Percentiles rank a stretch among this genome's conserved stretches.
phyloP scores from a whole-genome alignment of 805 yeast species.

The Teunomyces pallodes region DNA sequence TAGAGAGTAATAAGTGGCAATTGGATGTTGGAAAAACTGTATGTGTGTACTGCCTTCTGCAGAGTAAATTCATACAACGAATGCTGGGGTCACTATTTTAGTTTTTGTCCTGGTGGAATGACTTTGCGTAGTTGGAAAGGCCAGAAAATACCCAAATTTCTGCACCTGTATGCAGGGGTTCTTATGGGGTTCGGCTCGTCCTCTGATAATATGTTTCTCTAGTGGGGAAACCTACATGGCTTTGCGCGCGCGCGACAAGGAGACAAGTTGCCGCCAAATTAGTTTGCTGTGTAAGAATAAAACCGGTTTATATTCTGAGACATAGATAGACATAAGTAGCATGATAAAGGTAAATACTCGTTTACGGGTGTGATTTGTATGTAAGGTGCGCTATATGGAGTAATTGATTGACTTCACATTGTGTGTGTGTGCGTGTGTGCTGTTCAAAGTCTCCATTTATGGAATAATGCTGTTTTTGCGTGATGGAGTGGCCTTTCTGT shows the following conservation, averaged over 20 bases:
- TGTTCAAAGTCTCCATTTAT: neutral
- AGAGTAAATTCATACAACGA: neutral
- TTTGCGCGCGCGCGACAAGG: neutral
- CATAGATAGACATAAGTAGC: neutral
- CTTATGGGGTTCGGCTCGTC: neutral
- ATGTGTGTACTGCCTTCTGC: neutral
- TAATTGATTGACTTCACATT: too few species aligned
- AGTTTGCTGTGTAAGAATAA: neutral
- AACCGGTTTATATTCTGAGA: neutral
- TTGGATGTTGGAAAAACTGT: neutral
- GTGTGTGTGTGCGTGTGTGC: too few species aligned
- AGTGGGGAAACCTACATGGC: neutral
- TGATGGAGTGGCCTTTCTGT: neutral
- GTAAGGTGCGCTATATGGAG: too few species aligned
- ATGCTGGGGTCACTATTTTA: conserved; percentile 4
- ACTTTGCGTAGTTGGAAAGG: conserved; percentile 1
- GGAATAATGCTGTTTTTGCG: conserved; percentile 4
- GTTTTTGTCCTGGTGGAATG: conserved; percentile 1
- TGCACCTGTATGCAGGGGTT: neutral
- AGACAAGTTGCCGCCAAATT: neutral
- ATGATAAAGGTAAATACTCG: neutral
- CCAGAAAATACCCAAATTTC: neutral
- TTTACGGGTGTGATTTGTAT: too few species aligned
- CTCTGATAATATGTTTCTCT: neutral
- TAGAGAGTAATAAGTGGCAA: neutral